Evolutionary conservation across 371 early-diverging fungal genomes (phyloP).

Genomic region (Mortierella sp.): DNA sequence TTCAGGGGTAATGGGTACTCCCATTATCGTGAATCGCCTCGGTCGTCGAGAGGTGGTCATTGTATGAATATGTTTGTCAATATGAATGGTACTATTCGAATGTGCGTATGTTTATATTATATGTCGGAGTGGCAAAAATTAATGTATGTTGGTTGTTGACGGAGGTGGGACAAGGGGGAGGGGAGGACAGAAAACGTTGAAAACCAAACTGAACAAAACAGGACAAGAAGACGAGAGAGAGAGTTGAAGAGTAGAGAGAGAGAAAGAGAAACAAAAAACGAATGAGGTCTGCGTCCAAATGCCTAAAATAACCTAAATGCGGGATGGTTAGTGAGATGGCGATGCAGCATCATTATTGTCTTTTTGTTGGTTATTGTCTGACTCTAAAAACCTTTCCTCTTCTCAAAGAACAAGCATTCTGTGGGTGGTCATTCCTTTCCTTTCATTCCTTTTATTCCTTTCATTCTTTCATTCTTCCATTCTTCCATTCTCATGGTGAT

Average conservation of each 20-base stretch:
- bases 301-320: not conserved
- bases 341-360: not conserved
- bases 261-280: not conserved
- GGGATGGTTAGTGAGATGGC: not conserved
- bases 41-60: not conserved
- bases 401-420: too few relatives aligned
- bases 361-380: too few relatives aligned
- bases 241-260: too few relatives aligned
- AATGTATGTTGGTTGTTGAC: not conserved
- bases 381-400: too few relatives aligned
- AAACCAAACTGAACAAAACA: not conserved
- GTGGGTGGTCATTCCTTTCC: too few relatives aligned
- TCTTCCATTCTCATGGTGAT: too few relatives aligned
- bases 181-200: not conserved
- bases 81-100: not conserved
- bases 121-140: not conserved
- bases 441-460: too few relatives aligned
- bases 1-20: constrained; percentile 37
- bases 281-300: not conserved
- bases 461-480: too few relatives aligned
- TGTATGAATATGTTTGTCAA: not conserved
- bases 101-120: not conserved
- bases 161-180: not conserved
- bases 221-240: not conserved
- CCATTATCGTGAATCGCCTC: constrained; percentile 14